These are phyloP conservation scores for Chlamydomonas schloesseri DNA, from an alignment of 139 green algal genomes.

Conservation along the genomic window DNA sequence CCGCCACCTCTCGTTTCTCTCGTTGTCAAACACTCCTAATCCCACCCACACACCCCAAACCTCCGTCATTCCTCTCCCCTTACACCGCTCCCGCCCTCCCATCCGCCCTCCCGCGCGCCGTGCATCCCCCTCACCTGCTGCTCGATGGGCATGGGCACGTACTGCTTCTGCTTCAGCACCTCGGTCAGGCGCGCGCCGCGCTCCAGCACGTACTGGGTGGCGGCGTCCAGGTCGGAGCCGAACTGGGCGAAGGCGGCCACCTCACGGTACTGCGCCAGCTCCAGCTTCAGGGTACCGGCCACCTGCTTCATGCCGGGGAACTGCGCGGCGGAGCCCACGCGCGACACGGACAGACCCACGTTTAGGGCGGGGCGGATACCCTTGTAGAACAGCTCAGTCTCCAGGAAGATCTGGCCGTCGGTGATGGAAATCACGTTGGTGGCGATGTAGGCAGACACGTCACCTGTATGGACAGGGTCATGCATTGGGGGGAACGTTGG, in stretches of 20 bases:
- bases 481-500: too few species aligned
- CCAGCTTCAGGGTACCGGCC: conserved; percentile 78
- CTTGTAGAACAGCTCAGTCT: conserved; percentile 93
- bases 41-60: too few species aligned
- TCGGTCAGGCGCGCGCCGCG: conserved; percentile 88
- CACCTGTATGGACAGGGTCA: conserved; percentile 50
- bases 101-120: too few species aligned
- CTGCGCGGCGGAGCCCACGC: conserved; percentile 90
- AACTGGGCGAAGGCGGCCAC: conserved; percentile 94
- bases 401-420: conserved; percentile 93
- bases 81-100: background rate
- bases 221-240: conserved; percentile 89
- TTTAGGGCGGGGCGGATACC: conserved; percentile 92
- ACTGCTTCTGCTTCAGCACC: conserved; percentile 94
- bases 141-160: conserved; percentile 89
- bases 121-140: conserved; percentile 70
- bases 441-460: conserved; percentile 92
- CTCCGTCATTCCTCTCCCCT: too few species aligned
- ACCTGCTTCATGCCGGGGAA: conserved; percentile 94
- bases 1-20: too few species aligned
- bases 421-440: conserved; percentile 97
- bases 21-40: too few species aligned
- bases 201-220: conserved; percentile 92
- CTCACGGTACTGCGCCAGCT: conserved; percentile 93
- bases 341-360: conserved; percentile 89